Conservation (phyloP, 352 stramenopile genomes). For the Hyaloperonospora brassicae region DNA sequence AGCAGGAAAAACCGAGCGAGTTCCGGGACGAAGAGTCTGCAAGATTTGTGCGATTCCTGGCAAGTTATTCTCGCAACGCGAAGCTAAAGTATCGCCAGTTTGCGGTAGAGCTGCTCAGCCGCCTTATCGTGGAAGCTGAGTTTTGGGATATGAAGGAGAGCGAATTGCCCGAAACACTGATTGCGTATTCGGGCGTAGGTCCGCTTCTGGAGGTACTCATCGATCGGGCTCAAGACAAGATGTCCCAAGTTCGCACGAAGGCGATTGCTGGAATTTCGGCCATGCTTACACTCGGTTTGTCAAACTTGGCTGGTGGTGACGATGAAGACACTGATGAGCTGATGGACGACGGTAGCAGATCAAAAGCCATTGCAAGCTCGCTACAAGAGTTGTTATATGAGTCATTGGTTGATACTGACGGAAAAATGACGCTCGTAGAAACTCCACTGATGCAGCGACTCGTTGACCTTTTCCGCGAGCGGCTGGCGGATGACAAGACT, state of each 20-base stretch:
- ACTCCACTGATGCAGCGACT: constrained; percentile 60
- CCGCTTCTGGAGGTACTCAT: constrained; percentile 64
- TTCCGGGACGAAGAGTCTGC: constrained; percentile 53
- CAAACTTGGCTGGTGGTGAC: constrained; percentile 22
- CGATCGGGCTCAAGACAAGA: constrained; percentile 67
- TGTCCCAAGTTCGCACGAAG: constrained; percentile 72
- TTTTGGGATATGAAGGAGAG: constrained; percentile 48
- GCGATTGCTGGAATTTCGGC: constrained; percentile 69
- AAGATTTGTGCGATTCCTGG: constrained; percentile 53
- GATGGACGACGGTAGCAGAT: constrained; percentile 17
- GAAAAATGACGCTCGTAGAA: constrained; percentile 34
- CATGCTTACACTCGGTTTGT: constrained; percentile 47
- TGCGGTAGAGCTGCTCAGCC: constrained; percentile 62
- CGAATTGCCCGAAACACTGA: constrained; percentile 25
- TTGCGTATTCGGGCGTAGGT: constrained; percentile 40
- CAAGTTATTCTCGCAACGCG: constrained; percentile 61
- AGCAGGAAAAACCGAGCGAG: constrained; percentile 8
- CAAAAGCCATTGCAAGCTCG: constrained; percentile 36
- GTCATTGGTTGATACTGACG: constrained; percentile 19
- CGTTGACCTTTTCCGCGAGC: constrained; percentile 64
- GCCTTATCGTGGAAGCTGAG: constrained; percentile 48
- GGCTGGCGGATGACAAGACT: constrained; percentile 73
- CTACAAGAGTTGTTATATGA: constrained; percentile 49
- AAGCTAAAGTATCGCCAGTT: constrained; percentile 80
- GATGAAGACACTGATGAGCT: constrained; percentile 20